phyloP scores from a whole-genome alignment of 768 basidiomycete genomes.

The Termitomyces sp. region DNA sequence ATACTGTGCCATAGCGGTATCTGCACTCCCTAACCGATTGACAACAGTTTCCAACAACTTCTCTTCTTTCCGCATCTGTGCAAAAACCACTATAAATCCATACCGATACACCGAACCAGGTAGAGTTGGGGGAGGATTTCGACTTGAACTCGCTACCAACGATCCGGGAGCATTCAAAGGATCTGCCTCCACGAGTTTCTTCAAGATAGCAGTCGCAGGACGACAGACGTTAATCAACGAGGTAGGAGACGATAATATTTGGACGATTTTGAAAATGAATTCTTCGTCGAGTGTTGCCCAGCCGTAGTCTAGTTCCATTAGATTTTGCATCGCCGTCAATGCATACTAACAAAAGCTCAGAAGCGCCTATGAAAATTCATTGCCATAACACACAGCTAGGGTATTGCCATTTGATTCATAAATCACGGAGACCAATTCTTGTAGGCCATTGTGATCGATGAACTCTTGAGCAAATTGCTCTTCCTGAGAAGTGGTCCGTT shows the following conservation, averaged over 20 bases:
- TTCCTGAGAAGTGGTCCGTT: slow-evolving; percentile 45
- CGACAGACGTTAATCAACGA: slow-evolving; percentile 88
- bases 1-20: slow-evolving; percentile 81
- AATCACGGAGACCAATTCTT: slow-evolving; percentile 69
- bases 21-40: slow-evolving; percentile 70
- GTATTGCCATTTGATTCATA: slow-evolving; percentile 71
- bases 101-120: slow-evolving; percentile 77
- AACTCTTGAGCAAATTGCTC: slow-evolving; percentile 82
- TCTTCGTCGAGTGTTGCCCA: slow-evolving; percentile 69
- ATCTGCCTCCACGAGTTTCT: slow-evolving; percentile 86
- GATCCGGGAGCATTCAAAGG: slow-evolving; percentile 63
- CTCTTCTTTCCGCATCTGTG: slow-evolving; percentile 73
- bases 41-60: slow-evolving; percentile 81
- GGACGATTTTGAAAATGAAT: slow-evolving; percentile 77
- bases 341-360: slow-evolving; percentile 56
- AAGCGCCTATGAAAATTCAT: not conserved
- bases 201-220: slow-evolving; percentile 86
- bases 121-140: slow-evolving; percentile 43
- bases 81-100: slow-evolving; percentile 81
- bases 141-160: slow-evolving; percentile 57
- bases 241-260: slow-evolving; percentile 69
- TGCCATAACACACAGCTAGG: slow-evolving; percentile 58
- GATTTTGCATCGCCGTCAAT: slow-evolving; percentile 78
- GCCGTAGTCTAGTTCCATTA: slow-evolving; percentile 84
- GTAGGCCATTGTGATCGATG: slow-evolving; percentile 65